These are phyloP conservation scores for Pseudogymnoascus sp. DNA, from an alignment of 2,329 filamentous ascomycete species.

Conservation along the genomic window DNA sequence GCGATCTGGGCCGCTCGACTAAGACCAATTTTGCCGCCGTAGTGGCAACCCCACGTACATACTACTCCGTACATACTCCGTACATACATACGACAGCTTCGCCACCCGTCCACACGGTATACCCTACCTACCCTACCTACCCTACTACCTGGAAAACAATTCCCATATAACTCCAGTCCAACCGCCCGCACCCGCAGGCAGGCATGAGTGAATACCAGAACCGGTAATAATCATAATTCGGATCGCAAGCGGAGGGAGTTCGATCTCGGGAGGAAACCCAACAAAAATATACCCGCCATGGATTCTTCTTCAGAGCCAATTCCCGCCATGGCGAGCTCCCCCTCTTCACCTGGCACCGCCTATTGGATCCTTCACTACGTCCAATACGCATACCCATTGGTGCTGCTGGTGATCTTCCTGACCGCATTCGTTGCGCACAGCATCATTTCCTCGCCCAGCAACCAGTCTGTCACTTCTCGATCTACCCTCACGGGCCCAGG, in stretches of 20 bases:
- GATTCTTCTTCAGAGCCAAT: background rate
- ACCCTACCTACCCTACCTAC: background rate
- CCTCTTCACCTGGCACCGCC: background rate
- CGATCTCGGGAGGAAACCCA: background rate
- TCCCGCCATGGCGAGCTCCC: background rate
- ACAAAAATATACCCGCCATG: background rate
- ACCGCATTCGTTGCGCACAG: constrained; percentile 54
- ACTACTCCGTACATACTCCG: background rate
- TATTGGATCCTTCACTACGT: constrained; percentile 23
- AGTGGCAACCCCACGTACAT: background rate
- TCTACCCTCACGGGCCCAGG: constrained; percentile 62
- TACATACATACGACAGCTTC: background rate
- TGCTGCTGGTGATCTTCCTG: constrained; percentile 58
- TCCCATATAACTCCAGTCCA: background rate
- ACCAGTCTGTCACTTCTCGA: constrained; percentile 34
- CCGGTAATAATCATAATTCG: background rate
- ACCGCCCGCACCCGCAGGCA: background rate
- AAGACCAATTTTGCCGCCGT: background rate
- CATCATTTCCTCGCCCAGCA: constrained; percentile 43
- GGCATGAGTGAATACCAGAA: constrained; percentile 1
- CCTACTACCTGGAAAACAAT: background rate
- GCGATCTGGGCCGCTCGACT: background rate
- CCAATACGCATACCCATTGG: constrained; percentile 49
- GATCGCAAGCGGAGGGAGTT: background rate
- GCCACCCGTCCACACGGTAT: background rate